phyloP scores from a whole-genome alignment of 2,329 filamentous ascomycete species.

The Stagonosporopsis cucurbitacearum region DNA sequence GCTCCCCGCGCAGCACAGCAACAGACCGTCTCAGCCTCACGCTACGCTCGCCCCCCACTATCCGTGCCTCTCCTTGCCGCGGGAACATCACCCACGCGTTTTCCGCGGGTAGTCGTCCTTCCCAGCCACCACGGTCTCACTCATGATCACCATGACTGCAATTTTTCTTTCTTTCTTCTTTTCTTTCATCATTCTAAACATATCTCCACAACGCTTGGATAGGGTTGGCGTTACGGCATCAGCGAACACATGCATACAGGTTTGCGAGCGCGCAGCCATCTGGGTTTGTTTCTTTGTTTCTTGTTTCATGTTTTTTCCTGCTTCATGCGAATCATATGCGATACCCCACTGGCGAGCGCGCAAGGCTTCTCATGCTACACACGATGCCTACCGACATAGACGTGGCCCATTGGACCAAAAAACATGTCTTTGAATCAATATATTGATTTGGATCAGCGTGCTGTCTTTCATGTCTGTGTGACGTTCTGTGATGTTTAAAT shows the following conservation, averaged over 20 bases:
- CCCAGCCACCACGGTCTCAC: conserved; percentile 1
- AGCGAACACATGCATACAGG: not conserved
- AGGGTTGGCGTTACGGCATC: conserved; percentile 11
- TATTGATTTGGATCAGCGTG: not conserved
- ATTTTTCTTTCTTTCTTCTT: not conserved
- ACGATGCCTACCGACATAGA: conserved; percentile 33
- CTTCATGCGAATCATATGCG: conserved; percentile 19
- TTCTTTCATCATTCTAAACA: not conserved
- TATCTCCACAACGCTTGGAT: not conserved
- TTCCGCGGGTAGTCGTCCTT: conserved; percentile 4
- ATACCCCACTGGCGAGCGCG: conserved; percentile 45
- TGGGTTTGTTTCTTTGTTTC: not conserved
- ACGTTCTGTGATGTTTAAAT: no score
- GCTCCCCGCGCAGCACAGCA: not conserved
- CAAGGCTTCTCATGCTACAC: conserved; percentile 43
- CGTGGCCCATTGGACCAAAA: conserved; percentile 41
- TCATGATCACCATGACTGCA: not conserved
- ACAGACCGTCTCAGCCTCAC: conserved; percentile 8
- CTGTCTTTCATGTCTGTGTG: not conserved
- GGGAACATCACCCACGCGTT: not conserved
- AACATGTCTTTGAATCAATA: conserved; percentile 26
- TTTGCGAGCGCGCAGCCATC: not conserved
- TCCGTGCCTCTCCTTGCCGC: conserved; percentile 4
- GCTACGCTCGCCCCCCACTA: not conserved
- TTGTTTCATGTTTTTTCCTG: not conserved